Conservation (phyloP, 768 basidiomycete genomes). For the Pleurotus tuber-regium region DNA sequence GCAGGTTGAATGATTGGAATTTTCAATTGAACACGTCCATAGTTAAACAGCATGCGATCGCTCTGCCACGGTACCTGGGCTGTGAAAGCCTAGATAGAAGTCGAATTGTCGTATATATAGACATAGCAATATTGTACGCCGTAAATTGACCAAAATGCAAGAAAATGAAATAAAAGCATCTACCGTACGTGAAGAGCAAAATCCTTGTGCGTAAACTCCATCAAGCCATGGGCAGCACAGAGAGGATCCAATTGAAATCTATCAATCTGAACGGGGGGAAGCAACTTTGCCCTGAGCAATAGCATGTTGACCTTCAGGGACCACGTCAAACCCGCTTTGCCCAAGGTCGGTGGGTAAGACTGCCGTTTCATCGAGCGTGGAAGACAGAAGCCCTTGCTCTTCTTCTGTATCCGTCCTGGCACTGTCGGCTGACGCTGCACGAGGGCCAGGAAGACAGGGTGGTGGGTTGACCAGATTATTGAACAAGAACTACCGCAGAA, state of each 20-base stretch:
- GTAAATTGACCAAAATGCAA: too few relatives aligned
- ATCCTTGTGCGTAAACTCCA: too few relatives aligned
- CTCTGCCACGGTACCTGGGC: not conserved
- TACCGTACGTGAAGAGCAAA: too few relatives aligned
- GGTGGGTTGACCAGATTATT: slow-evolving; percentile 77
- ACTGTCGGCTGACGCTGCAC: slow-evolving; percentile 25
- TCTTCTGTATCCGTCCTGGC: slow-evolving; percentile 55
- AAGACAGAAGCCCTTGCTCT: slow-evolving; percentile 45
- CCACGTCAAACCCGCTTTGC: slow-evolving; percentile 81
- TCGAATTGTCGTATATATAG: too few relatives aligned
- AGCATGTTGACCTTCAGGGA: slow-evolving; percentile 50
- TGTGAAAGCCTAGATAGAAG: too few relatives aligned
- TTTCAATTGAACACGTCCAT: slow-evolving; percentile 4
- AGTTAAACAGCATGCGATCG: not conserved
- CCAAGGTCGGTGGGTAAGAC: slow-evolving; percentile 77
- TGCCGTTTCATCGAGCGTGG: slow-evolving; percentile 77
- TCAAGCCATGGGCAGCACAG: too few relatives aligned
- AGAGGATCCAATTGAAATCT: not conserved
- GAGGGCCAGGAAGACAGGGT: slow-evolving; percentile 55
- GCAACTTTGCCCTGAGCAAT: slow-evolving; percentile 18
- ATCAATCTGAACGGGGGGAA: slow-evolving; percentile 8
- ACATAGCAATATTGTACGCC: too few relatives aligned
- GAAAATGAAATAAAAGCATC: too few relatives aligned
- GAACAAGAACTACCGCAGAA: slow-evolving; percentile 69
- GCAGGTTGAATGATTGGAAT: slow-evolving; percentile 8